Conservation (phyloP, 306 rosid species). For the Herpetospermum pedunculosum region DNA sequence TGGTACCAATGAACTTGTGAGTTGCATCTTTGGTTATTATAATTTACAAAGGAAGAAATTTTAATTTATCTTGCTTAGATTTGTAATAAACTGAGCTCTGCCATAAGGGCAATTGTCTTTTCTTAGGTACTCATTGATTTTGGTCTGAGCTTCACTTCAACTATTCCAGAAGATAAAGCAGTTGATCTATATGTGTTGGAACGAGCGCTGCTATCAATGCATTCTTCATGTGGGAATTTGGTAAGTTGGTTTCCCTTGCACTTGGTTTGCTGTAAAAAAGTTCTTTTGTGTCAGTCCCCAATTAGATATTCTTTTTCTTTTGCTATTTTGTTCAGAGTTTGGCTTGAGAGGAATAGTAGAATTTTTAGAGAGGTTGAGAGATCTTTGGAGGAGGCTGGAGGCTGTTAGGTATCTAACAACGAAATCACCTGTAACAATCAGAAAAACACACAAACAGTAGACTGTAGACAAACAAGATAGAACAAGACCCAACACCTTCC, state of each 20-base stretch:
- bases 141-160: constrained; percentile 82
- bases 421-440: too few relatives aligned
- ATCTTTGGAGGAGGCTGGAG: too few relatives aligned
- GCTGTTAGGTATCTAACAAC: too few relatives aligned
- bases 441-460: too few relatives aligned
- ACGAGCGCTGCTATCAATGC: constrained; percentile 84
- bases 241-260: constrained; percentile 25
- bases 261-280: background rate
- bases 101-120: constrained; percentile 12
- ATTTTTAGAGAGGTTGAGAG: too few relatives aligned
- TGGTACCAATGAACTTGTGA: constrained; percentile 52
- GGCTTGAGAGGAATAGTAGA: too few relatives aligned
- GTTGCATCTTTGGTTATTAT: constrained; percentile 13
- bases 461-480: too few relatives aligned
- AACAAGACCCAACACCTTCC: too few relatives aligned
- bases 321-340: too few relatives aligned
- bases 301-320: background rate
- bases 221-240: constrained; percentile 85
- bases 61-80: background rate
- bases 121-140: constrained; percentile 72
- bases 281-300: background rate
- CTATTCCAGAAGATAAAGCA: constrained; percentile 85
- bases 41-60: background rate
- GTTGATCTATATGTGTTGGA: constrained; percentile 87
- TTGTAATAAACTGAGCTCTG: constrained; percentile 10